A percentile compares a stretch with the other conserved stretches of the same genome.
These are phyloP conservation scores for Danielia reshetovae DNA, from an alignment of 805 yeast genomes.

Conservation along the genomic window DNA sequence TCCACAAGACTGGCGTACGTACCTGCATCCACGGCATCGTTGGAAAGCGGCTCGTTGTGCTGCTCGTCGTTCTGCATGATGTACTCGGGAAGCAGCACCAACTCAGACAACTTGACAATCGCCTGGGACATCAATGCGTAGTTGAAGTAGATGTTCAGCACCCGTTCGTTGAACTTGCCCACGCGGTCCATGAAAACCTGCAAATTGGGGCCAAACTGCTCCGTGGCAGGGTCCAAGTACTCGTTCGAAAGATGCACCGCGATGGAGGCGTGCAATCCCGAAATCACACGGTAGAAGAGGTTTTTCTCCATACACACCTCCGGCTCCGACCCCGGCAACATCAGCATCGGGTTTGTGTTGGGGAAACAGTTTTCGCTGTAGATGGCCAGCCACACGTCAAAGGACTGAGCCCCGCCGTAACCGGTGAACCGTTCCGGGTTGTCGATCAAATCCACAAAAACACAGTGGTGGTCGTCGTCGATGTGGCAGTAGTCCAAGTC, in stretches of 20 bases:
- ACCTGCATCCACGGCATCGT: constrained; percentile 35
- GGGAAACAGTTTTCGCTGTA: constrained; percentile 90
- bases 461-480: constrained; percentile 65
- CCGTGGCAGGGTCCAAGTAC: constrained; percentile 56
- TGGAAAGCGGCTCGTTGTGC: constrained; percentile 24
- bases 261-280: constrained; percentile 94
- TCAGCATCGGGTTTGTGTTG: constrained; percentile 36
- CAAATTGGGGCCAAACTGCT: constrained; percentile 80
- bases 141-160: constrained; percentile 86
- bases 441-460: constrained; percentile 76
- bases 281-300: constrained; percentile 77
- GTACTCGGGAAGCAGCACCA: constrained; percentile 26
- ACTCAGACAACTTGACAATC: constrained; percentile 51
- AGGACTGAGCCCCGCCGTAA: constrained; percentile 88
- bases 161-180: constrained; percentile 84
- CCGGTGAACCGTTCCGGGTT: constrained; percentile 98
- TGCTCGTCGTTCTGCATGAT: constrained; percentile 22
- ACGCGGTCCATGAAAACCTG: constrained; percentile 83
- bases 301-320: constrained; percentile 77
- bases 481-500: constrained; percentile 68
- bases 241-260: constrained; percentile 91
- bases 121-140: constrained; percentile 85
- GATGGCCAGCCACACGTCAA: constrained; percentile 89
- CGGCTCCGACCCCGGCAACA: constrained; percentile 30
- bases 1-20: constrained; percentile 8